Evolutionary conservation across 176 grass and related monocot genomes (phyloP).

Genomic region (Ananas comosus): DNA sequence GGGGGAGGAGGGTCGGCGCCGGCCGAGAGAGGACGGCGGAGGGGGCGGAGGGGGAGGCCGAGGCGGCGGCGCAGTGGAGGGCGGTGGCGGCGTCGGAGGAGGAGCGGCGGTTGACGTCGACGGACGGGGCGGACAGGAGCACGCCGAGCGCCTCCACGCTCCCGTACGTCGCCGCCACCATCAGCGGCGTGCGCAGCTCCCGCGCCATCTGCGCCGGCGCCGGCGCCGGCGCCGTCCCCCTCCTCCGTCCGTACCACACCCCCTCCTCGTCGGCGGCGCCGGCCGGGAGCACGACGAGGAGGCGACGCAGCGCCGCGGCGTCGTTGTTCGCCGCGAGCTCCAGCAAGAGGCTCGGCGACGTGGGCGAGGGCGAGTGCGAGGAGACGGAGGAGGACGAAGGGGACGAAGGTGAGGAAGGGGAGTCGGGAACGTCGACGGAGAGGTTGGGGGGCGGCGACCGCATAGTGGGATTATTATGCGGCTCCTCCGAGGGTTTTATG

Average conservation of each 20-base stretch:
- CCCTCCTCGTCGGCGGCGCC: slow-evolving; percentile 46
- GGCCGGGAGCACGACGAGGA: slow-evolving; percentile 10
- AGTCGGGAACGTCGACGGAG: not conserved
- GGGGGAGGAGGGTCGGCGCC: slow-evolving; percentile 46
- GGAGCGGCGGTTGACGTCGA: slow-evolving; percentile 39
- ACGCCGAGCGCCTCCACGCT: slow-evolving; percentile 35
- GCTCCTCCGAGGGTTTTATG: not conserved
- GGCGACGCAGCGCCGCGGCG: slow-evolving; percentile 16
- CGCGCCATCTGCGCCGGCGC: slow-evolving; percentile 21
- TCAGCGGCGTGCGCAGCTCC: slow-evolving; percentile 64
- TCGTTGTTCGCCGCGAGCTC: slow-evolving; percentile 72
- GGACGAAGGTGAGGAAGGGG: not conserved
- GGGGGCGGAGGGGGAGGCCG: slow-evolving; percentile 39
- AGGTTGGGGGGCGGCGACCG: not conserved
- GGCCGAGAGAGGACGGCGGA: slow-evolving; percentile 42
- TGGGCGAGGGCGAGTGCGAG: too few species aligned
- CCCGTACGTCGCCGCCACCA: slow-evolving; percentile 84
- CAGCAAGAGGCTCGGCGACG: slow-evolving; percentile 20
- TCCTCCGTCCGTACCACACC: slow-evolving; percentile 65
- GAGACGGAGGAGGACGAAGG: too few species aligned
- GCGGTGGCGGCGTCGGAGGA: slow-evolving; percentile 37
- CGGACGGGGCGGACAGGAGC: slow-evolving; percentile 35
- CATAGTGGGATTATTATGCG: too few species aligned
- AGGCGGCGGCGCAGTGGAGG: slow-evolving; percentile 74
- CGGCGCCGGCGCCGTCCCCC: slow-evolving; percentile 31